Evolutionary conservation across 345 rosid genomes (phyloP).

Genomic region (Moringa oleifera): DNA sequence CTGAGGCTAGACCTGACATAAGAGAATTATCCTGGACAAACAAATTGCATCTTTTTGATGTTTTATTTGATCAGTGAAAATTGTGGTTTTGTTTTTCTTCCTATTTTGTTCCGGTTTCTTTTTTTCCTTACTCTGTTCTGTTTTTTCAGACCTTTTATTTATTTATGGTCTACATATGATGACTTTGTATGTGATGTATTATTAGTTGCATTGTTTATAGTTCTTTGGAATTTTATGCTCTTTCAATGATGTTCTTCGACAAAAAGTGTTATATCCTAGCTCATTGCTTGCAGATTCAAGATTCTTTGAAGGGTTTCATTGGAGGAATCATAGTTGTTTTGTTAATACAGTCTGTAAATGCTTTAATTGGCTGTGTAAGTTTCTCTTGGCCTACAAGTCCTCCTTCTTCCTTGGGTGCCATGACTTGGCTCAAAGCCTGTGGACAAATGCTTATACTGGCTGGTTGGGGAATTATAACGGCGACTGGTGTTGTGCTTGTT

Average conservation of each 20-base stretch:
- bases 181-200: too few species aligned
- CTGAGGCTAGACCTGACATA: too few species aligned
- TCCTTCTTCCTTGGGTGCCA: conserved; percentile 40
- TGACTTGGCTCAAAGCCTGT: conserved; percentile 38
- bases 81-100: background rate
- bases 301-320: conserved; percentile 45
- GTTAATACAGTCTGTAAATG: conserved; percentile 58
- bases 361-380: conserved; percentile 48
- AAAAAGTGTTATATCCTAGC: conserved; percentile 4
- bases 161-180: too few species aligned
- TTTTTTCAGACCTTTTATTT: background rate
- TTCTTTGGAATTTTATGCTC: background rate
- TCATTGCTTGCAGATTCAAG: conserved; percentile 49
- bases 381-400: conserved; percentile 60
- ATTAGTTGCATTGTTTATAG: background rate
- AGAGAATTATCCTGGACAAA: background rate
- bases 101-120: background rate
- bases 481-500: conserved; percentile 58
- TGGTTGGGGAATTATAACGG: conserved; percentile 54
- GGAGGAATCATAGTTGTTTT: conserved; percentile 64
- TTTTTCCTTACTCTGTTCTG: background rate
- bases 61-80: background rate
- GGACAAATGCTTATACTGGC: conserved; percentile 39
- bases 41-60: background rate
- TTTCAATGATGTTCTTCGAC: background rate